A percentile compares a stretch with the other conserved stretches of the same genome.
Conservation (phyloP, 345 rosid genomes). For the Microthlaspi erraticum region DNA sequence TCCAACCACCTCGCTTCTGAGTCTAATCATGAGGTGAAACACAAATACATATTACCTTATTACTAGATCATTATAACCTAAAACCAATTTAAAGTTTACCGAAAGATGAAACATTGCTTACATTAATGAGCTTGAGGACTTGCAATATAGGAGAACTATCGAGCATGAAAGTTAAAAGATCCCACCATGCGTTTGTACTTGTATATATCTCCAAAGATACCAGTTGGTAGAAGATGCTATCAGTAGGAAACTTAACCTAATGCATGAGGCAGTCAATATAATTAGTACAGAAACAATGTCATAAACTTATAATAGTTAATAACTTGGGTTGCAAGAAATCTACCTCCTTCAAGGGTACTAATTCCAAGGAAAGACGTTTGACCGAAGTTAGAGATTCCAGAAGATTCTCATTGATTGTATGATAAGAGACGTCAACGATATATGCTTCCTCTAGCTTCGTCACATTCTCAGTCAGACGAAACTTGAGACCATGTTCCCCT, state of each 20-base stretch:
- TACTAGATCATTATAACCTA: background rate
- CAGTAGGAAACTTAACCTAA: background rate
- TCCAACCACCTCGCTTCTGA: background rate
- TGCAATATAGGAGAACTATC: constrained; percentile 2
- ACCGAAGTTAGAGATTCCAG: background rate
- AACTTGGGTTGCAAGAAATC: background rate
- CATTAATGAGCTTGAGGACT: background rate
- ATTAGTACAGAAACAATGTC: background rate
- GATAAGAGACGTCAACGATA: background rate
- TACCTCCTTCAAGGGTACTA: background rate
- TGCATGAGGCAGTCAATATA: background rate
- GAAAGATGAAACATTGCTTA: background rate
- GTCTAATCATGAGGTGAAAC: background rate
- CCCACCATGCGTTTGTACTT: background rate
- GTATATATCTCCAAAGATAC: background rate
- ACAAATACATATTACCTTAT: background rate
- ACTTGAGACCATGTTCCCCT: rapidly evolving
- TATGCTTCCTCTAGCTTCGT: background rate
- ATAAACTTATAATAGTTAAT: background rate
- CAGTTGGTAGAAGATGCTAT: background rate
- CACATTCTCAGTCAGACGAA: background rate
- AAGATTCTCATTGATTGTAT: background rate
- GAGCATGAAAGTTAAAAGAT: background rate
- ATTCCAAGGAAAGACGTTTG: background rate
- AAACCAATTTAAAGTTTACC: too few species aligned